Evolutionary conservation across 148 eudicot species (phyloP), one percentile per base, ranked within the genome.

Genomic region (Simmondsia chinensis): DNA sequence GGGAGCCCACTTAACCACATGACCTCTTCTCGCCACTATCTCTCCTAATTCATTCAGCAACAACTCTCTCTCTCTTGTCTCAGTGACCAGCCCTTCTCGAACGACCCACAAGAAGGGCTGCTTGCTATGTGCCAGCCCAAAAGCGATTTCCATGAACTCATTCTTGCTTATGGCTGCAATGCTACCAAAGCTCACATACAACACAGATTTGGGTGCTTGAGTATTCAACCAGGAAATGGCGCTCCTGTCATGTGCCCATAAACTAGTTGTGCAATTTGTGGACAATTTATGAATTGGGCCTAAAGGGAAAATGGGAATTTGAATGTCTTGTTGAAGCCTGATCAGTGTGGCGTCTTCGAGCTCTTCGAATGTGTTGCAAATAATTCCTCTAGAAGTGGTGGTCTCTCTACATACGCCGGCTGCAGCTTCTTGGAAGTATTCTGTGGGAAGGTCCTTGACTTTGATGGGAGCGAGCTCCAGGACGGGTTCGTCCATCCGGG

Each of bases 131-230:
- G 65, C 81, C 22, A 75, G 26, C 0, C 70, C 81, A 54, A 54
- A 65, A 9, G 67, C 61, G 20, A 66, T 51, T 40, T 66, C 81
- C 9, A 50, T 9, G 41, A 70, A 56, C 20, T 67, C 70, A 3
- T 52, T 14, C 45, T 48, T 29, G 7, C 26, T 30, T 8, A 75
- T 25, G 5, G 38, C 10, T 6, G 61, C 73, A 20, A 66, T 21
- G 25, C 73, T 75, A 0, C 80, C 80, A 20, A 69, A 69, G 54
- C 79, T 74, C 12, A 69, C 69, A n/a, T 65, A 74, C 19, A 69
- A 24, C 7, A 75, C 73, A 0, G 65, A 47, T 25, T 66, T 54
- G 0, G 76, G 67, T 48, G 46, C 31, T 39, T 70, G 73, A 19
- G 29, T 54, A 43, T 75, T 39, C 9, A 75, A 50, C 81, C 81